phyloP scores from a whole-genome alignment of 768 basidiomycete genomes.

The Termitomyces sp. region DNA sequence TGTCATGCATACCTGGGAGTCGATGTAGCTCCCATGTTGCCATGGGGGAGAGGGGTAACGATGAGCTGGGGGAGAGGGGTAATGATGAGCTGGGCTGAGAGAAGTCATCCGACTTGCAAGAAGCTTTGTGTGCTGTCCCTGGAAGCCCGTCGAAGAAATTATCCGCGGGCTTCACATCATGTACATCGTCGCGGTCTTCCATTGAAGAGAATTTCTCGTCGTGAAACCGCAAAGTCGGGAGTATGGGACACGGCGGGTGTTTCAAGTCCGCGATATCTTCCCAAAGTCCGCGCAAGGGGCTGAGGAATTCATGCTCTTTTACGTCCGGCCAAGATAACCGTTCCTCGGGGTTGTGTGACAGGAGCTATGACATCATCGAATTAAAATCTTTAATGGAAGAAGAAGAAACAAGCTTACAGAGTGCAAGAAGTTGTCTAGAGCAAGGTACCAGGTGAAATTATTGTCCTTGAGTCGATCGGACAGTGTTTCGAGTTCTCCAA shows the following conservation, averaged over 20 bases:
- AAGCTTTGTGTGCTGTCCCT: neutral
- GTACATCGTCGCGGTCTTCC: neutral
- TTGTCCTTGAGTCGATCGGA: constrained; percentile 1
- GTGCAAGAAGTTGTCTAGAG: constrained; percentile 17
- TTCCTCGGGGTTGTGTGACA: constrained; percentile 18
- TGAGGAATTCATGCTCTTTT: constrained; percentile 23
- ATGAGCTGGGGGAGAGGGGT: constrained; percentile 3
- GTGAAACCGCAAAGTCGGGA: constrained; percentile 8
- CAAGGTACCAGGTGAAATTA: constrained; percentile 3
- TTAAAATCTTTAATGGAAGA: neutral
- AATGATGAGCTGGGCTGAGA: constrained; percentile 4
- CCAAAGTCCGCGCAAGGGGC: constrained; percentile 21
- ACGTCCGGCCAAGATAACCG: constrained; percentile 22
- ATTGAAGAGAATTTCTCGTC: constrained; percentile 5
- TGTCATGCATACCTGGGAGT: neutral
- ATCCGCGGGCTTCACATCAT: neutral
- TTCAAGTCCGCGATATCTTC: constrained; percentile 23
- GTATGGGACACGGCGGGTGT: constrained; percentile 24
- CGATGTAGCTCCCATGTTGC: neutral
- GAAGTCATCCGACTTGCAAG: neutral
- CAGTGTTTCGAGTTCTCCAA: constrained; percentile 17
- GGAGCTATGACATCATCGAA: constrained; percentile 17
- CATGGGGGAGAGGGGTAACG: neutral
- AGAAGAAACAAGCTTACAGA: constrained; percentile 15
- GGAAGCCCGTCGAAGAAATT: neutral